phyloP scores from a whole-genome alignment of 2,329 filamentous ascomycete genomes.

The Bertia moriformis region DNA sequence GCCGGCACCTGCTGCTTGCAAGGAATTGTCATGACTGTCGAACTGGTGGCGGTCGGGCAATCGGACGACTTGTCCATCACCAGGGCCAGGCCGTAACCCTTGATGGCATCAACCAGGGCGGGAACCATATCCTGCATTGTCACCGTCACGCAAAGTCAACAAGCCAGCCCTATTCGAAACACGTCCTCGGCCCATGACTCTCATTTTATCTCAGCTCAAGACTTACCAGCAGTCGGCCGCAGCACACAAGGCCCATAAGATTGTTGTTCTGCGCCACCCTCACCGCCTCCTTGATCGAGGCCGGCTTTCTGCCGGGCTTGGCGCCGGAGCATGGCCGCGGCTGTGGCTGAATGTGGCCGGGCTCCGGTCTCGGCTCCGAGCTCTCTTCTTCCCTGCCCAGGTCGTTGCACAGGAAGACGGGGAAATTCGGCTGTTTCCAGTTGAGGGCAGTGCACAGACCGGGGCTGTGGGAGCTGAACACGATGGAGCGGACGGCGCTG shows the following conservation, averaged over 20 bases:
- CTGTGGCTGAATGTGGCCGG: conserved; percentile 8
- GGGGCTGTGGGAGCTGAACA: conserved; percentile 86
- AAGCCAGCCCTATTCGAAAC: conserved; percentile 1
- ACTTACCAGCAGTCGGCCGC: conserved; percentile 69
- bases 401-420: conserved; percentile 88
- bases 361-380: conserved; percentile 6
- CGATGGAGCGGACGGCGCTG: conserved; percentile 68
- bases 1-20: conserved; percentile 52
- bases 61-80: conserved; percentile 73
- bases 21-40: conserved; percentile 34
- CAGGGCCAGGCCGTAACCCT: conserved; percentile 80
- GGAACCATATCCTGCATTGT: conserved; percentile 70
- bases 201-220: too few relatives aligned
- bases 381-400: conserved; percentile 38
- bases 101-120: conserved; percentile 81
- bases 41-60: conserved; percentile 16
- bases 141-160: conserved; percentile 3
- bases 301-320: conserved; percentile 40
- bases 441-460: conserved; percentile 86
- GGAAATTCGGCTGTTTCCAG: conserved; percentile 99
- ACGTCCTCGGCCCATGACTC: too few relatives aligned
- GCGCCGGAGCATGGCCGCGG: conserved; percentile 30
- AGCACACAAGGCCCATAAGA: conserved; percentile 93
- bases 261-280: conserved; percentile 90
- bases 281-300: conserved; percentile 88